Base-by-base conservation (phyloP, 225 moss, liverwort and hornwort species). In the Sphagnum tenellum region DNA sequence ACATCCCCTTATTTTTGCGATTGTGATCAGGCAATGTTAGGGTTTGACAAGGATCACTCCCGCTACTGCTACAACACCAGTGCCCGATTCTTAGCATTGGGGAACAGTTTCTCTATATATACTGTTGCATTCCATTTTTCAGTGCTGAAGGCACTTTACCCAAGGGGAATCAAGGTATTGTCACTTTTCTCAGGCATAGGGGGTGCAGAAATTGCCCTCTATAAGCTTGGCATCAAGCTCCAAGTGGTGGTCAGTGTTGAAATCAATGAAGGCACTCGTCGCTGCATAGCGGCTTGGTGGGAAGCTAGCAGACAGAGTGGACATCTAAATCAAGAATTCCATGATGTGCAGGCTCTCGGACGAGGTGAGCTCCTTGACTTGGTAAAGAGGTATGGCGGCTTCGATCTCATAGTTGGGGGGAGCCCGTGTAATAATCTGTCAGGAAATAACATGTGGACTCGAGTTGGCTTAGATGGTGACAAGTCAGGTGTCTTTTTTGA, bases 111-210 rank as follows among this genome's bases (percentile, higher is more conserved):
- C 63, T 91, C 91, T 3, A 84, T 95, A 3, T 87, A 76, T 59
- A 89, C 91, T 0, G 87, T 95, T 7, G 94, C 77, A 11, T 95
- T 77, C 44, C 94, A 95, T 55, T 79, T 95, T 4, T 95, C 94
- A 0, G 91, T 91, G 3, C 64, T 95, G 56, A 86, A 83, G 49
- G 76, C 82, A 4, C 49, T 87, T 8, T 95, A 79, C 68, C 79
- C 82, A 0, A 67, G 66, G 64, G 91, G 94, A 7, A 75, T 95
- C 0, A 86, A 85, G 50, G 79, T 95, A 0, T 56, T 91, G 65
- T 95, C 94, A 0, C 54, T 95, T 8, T 91, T 91, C 74, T 88
- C 94, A 59, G 91, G 94, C 8, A 91, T 95, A 3, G 91, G 94
- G 68, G 94, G 94, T 46, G 91, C 94, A 3, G 91, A 95, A 75